Percentiles rank a stretch among this genome's conserved stretches.
phyloP scores from a whole-genome alignment of 1,284 basidiomycete genomes.

The Erythrobasidium hasegawianum region DNA sequence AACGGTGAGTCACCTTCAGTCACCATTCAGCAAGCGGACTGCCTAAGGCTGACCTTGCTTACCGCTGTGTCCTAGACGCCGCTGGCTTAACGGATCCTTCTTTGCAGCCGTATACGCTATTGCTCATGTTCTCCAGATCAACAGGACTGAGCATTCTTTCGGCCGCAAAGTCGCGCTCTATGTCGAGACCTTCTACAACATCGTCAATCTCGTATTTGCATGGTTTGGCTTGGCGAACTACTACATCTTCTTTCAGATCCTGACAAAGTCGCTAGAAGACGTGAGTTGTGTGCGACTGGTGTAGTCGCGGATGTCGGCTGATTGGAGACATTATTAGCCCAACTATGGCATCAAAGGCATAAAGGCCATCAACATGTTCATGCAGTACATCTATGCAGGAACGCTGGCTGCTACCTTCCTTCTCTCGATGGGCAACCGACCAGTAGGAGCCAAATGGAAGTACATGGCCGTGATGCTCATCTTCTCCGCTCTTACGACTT shows the following conservation, averaged over 20 bases:
- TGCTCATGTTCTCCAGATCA: slow-evolving; percentile 72
- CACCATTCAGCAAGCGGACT: no score
- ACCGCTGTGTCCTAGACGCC: slow-evolving; percentile 27
- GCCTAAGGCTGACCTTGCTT: not conserved
- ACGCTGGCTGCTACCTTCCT: slow-evolving; percentile 84
- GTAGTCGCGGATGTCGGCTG: not conserved
- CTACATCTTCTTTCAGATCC: slow-evolving; percentile 91
- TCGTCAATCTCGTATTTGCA: slow-evolving; percentile 80
- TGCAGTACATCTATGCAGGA: slow-evolving; percentile 76
- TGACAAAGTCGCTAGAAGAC: slow-evolving; percentile 82
- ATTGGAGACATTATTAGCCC: not conserved
- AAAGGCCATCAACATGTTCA: slow-evolving; percentile 65
- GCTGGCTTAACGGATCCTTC: slow-evolving; percentile 70
- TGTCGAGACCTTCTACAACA: slow-evolving; percentile 79
- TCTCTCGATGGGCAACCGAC: slow-evolving; percentile 95
- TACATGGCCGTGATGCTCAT: slow-evolving; percentile 60
- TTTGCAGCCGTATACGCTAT: slow-evolving; percentile 69
- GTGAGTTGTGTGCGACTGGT: slow-evolving; percentile 60
- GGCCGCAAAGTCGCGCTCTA: slow-evolving; percentile 70
- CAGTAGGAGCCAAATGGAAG: slow-evolving; percentile 63
- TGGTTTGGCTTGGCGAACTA: slow-evolving; percentile 95
- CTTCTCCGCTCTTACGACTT: slow-evolving; percentile 74
- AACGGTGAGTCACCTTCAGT: slow-evolving; percentile 72
- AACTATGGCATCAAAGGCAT: slow-evolving; percentile 58
- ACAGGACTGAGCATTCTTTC: slow-evolving; percentile 76